Evolutionary conservation across 495 filamentous ascomycete genomes (phyloP), one percentile per base, ranked within the genome.

Genomic region (Cercophora newfieldiana): DNA sequence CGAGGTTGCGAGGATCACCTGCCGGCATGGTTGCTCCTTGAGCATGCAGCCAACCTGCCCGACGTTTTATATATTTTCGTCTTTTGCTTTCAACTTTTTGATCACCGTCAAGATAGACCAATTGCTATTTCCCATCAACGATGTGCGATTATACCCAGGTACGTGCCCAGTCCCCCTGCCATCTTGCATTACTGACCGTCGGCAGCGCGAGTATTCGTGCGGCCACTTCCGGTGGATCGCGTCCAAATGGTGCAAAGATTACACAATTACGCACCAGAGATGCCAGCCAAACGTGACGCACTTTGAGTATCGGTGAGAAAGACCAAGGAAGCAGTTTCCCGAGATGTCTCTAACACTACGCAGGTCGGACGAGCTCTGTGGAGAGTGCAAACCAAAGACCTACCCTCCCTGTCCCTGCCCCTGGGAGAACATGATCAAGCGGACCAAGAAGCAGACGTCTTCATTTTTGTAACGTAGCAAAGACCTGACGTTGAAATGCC

Each of bases 401-500:
- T 48, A 48, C 19, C 44, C 44, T 7, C 1, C 44, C 44, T 48
- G 44, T n/a, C n/a, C n/a, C n/a, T n/a, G n/a, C n/a, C n/a, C n/a
- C n/a, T n/a, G n/a, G n/a, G n/a, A n/a, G n/a, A 54, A 54, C 12
- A 54, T 54, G 21, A 54, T 54, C 12, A 54, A 22, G 50, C 50
- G 50, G 8, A 12, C 21, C 8, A 53, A 53, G 8, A 53, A 14
- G 49, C 21, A 53, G 49, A 12, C 7, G 7, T 12, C 7, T 22
- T 22, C 21, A 22, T 7, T 53, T 53, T 53, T 53, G 19, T 12
- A 10, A 22, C 7, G 49, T 53, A 53, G 49, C 49, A 53, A 53
- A 53, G 49, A 53, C 8, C 7, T 53, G 49, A 53, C 49, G 49
- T 53, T 53, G 49, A 53, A 53, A 12, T 53, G 49, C 53, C 22